phyloP scores from a whole-genome alignment of 163 green algal genomes.

The Scenedesmus sp. region DNA sequence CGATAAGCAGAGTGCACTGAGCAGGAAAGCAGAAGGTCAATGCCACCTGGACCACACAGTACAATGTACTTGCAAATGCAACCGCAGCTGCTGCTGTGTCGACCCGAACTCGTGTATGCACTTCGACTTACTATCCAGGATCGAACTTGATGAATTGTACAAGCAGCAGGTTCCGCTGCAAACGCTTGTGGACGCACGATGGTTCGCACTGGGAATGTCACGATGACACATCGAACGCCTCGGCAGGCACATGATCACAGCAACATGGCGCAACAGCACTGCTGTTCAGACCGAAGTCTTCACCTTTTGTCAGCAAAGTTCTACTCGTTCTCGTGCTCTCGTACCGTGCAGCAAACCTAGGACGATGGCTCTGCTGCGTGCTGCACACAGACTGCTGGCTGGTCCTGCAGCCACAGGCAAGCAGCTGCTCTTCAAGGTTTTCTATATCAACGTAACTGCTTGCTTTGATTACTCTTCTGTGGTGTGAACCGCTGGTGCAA shows the following conservation, averaged over 20 bases:
- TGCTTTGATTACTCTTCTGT: too few relatives aligned
- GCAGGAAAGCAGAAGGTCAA: not conserved
- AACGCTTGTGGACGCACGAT: not conserved
- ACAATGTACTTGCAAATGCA: not conserved
- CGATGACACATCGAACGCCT: not conserved
- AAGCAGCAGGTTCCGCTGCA: too few relatives aligned
- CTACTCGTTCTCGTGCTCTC: too few relatives aligned
- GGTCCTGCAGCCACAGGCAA: not conserved
- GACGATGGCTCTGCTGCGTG: constrained; percentile 4
- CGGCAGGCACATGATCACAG: not conserved
- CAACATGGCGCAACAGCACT: not conserved
- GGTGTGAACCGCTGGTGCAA: too few relatives aligned
- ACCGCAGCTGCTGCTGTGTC: not conserved
- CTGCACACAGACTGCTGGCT: not conserved
- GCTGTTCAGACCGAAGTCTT: too few relatives aligned
- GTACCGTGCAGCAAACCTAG: not conserved
- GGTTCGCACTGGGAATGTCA: not conserved
- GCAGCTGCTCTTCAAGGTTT: not conserved
- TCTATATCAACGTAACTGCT: not conserved
- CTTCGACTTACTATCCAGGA: too few relatives aligned
- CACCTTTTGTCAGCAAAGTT: too few relatives aligned
- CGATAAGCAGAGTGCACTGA: not conserved
- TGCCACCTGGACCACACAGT: not conserved
- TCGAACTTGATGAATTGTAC: too few relatives aligned
- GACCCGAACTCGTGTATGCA: too few relatives aligned